Percentiles rank a stretch among this genome's conserved stretches.
Conservation (phyloP, 2,329 filamentous ascomycete genomes). For the Nemania bipapillata region DNA sequence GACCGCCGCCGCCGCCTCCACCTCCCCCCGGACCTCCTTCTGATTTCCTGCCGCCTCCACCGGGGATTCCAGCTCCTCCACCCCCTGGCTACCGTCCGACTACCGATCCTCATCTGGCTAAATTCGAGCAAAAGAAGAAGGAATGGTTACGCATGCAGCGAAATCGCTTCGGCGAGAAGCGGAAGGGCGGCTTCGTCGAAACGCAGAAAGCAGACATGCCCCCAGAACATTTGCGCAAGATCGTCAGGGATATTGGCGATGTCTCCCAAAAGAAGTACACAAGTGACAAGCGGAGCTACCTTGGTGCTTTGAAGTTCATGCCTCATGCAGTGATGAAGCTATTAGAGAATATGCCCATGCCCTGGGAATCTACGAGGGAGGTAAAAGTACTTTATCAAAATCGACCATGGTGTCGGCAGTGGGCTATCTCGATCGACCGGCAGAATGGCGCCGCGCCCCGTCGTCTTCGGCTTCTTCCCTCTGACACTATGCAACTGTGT, state of each 20-base stretch:
- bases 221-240: conserved; percentile 96
- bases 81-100: conserved; percentile 86
- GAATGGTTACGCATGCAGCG: conserved; percentile 95
- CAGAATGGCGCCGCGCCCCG: not conserved
- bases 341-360: conserved; percentile 99
- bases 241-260: conserved; percentile 97
- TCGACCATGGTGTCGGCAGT: not conserved
- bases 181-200: conserved; percentile 95
- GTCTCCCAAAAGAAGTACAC: conserved; percentile 99
- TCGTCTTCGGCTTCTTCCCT: too few relatives aligned
- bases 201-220: conserved; percentile 99
- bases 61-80: conserved; percentile 72
- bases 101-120: conserved; percentile 84
- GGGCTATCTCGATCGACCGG: not conserved
- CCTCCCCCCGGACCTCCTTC: conserved; percentile 68
- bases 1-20: conserved; percentile 61
- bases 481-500: not conserved
- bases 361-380: conserved; percentile 94
- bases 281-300: conserved; percentile 96
- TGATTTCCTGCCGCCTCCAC: conserved; percentile 67
- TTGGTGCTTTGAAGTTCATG: conserved; percentile 99
- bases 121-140: conserved; percentile 98
- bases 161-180: conserved; percentile 95
- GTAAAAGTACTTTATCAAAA: conserved; percentile 99
- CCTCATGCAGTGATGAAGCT: conserved; percentile 97